Base-by-base conservation (phyloP, 768 basidiomycete species). In the Podaxis sp. region DNA sequence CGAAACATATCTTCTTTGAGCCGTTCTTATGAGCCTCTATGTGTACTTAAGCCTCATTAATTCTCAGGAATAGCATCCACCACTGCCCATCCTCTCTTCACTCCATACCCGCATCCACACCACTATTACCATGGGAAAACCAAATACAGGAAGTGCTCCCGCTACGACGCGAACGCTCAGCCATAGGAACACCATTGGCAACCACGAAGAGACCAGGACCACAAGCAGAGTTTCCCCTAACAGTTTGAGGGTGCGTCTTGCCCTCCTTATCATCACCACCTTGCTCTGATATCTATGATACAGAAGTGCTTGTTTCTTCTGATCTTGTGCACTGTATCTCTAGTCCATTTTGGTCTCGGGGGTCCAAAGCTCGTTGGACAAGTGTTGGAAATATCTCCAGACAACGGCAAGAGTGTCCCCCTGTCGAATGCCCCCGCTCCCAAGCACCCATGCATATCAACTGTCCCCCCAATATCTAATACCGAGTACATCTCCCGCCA, bases 401-500 rank as follows among this genome's bases (percentile, higher is more conserved):
- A 22, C 20, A 24, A 20, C 22, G 22, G 17, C 12, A 56, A 13
- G 10, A 20, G 4, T 15, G 12, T 24, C 38, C 20, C n/a, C 4
- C 17, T 22, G 10, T 15, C 3, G 11, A 8, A 41, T 33, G 22
- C 44, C 15, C 30, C n/a, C 89, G 86, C 71, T 73, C 77, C 10
- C 66, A 79, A 12, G 20, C 60, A 62, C 33, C 53, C 60, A 55
- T 62, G 60, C 28, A 26, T 55, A 5, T 55, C 52, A 4, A 36
- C 28, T 60, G 73, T 80, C 20, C 67, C 77, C n/a, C 80, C 87
- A 8, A 87, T 90, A 65, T 64, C 67, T 20, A 52, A 71, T 1
- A 63, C 70, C 10, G 84, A 87, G 58, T 85, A 83, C 66, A 69
- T 77, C 24, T 71, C 70, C 33, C 82, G 88, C n/a, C 90, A 90